A percentile compares a stretch with the other conserved stretches of the same genome.
Conservation (phyloP, 2,329 filamentous ascomycete genomes). For the Fusarium redolens region DNA sequence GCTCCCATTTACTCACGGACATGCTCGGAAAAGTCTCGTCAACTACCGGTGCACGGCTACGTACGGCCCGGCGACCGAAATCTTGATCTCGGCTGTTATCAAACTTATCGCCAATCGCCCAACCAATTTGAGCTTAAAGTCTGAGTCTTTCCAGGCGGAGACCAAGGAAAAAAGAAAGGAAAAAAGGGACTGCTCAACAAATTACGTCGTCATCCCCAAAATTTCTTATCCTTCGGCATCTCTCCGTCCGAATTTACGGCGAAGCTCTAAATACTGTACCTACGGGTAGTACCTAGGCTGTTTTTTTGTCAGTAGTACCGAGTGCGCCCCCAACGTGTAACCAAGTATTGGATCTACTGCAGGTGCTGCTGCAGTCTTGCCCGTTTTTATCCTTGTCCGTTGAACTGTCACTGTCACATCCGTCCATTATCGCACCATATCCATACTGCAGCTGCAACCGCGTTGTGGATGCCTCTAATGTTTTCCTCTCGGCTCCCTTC, state of each 20-base stretch:
- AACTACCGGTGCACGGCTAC: constrained; percentile 31
- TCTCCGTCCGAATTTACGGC: constrained; percentile 19
- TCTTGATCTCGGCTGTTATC: constrained; percentile 12
- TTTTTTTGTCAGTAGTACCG: background rate
- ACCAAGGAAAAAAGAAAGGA: background rate
- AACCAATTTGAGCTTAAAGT: constrained; percentile 29
- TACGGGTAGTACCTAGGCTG: too few relatives aligned
- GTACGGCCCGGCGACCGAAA: constrained; percentile 29
- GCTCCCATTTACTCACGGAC: background rate
- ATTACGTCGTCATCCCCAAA: constrained; percentile 17
- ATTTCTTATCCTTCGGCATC: constrained; percentile 21
- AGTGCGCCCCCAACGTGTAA: constrained; percentile 16
- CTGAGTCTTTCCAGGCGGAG: background rate
- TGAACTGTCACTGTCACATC: constrained; percentile 10
- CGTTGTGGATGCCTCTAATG: constrained; percentile 38
- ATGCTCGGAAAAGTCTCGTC: constrained; percentile 26
- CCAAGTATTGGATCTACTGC: constrained; percentile 14
- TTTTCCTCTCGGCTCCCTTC: constrained; percentile 38
- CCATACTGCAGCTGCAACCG: background rate
- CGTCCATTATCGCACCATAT: constrained; percentile 22
- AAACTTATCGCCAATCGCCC: constrained; percentile 14
- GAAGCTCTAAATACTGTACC: background rate
- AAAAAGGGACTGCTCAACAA: constrained; percentile 26
- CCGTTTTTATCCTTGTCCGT: constrained; percentile 13
- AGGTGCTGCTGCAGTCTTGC: constrained; percentile 11